Conservation (phyloP, 306 rosid genomes). For the Datisca glomerata region DNA sequence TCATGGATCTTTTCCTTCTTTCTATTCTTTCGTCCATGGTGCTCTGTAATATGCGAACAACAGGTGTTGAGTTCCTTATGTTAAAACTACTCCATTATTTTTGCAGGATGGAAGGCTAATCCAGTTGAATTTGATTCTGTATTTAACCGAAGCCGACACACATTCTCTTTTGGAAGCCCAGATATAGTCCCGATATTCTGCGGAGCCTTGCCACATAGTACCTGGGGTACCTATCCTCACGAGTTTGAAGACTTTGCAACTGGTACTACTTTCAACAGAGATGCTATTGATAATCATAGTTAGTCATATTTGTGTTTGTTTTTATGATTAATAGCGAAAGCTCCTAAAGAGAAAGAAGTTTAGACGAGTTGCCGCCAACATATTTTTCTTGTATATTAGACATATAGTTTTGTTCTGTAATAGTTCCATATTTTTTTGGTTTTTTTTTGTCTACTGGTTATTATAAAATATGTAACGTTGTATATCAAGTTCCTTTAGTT, state of each 20-base stretch:
- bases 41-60: too few species aligned
- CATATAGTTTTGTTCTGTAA: too few species aligned
- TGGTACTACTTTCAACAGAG: constrained; percentile 25
- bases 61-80: neutral
- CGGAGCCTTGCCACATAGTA: constrained; percentile 65
- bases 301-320: neutral
- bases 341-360: too few species aligned
- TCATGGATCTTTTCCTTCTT: neutral
- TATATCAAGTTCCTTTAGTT: too few species aligned
- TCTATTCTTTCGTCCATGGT: too few species aligned
- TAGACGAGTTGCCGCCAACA: too few species aligned
- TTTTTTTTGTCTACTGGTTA: too few species aligned
- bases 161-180: constrained; percentile 77
- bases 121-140: constrained; percentile 92
- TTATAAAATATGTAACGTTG: too few species aligned
- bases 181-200: constrained; percentile 88
- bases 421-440: too few species aligned
- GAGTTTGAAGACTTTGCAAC: constrained; percentile 84
- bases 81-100: constrained; percentile 1
- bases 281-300: neutral
- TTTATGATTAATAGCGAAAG: too few species aligned
- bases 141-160: constrained; percentile 69
- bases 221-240: constrained; percentile 78
- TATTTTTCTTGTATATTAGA: too few species aligned
- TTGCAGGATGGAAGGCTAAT: constrained; percentile 91